A percentile compares a stretch with the other conserved stretches of the same genome.
Evolutionary conservation across 345 rosid genomes (phyloP).

Genomic region (Linum tenue): DNA sequence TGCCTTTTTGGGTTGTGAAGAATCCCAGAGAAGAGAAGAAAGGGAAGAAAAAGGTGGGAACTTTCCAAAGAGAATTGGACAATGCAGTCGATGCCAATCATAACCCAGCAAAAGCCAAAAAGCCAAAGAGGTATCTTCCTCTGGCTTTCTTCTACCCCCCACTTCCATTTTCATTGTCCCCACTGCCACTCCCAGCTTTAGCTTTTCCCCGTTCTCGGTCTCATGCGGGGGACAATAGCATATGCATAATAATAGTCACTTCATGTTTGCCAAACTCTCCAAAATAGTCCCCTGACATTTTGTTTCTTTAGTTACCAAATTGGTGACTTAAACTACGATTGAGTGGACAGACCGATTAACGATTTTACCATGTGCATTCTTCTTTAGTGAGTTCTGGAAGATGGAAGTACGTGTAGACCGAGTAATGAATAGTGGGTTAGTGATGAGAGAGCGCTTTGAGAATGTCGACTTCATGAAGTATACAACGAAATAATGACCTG

Average conservation of each 20-base stretch:
- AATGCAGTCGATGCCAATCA: constrained; percentile 54
- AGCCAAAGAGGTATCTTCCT: neutral
- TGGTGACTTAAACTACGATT: constrained; percentile 3
- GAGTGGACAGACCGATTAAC: neutral
- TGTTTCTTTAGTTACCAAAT: neutral
- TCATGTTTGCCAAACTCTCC: too few species aligned
- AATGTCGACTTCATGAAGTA: too few species aligned
- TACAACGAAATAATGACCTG: too few species aligned
- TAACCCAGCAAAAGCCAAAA: constrained; percentile 27
- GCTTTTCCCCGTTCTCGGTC: constrained; percentile 18
- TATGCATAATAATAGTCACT: too few species aligned
- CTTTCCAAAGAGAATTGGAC: constrained; percentile 46
- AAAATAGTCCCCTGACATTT: too few species aligned
- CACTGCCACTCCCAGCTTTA: constrained; percentile 1
- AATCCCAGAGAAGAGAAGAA: constrained; percentile 20
- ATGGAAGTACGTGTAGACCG: too few species aligned
- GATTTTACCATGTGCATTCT: neutral
- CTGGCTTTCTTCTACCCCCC: too few species aligned
- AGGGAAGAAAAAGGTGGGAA: constrained; percentile 17
- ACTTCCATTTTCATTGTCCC: too few species aligned
- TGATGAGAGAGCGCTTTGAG: too few species aligned
- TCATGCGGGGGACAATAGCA: too few species aligned
- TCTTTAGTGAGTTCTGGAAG: neutral
- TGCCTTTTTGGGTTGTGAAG: neutral
- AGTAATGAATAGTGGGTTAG: too few species aligned